phyloP scores from a whole-genome alignment of 768 basidiomycete species.

The Gloeopeniophorella convolvens region DNA sequence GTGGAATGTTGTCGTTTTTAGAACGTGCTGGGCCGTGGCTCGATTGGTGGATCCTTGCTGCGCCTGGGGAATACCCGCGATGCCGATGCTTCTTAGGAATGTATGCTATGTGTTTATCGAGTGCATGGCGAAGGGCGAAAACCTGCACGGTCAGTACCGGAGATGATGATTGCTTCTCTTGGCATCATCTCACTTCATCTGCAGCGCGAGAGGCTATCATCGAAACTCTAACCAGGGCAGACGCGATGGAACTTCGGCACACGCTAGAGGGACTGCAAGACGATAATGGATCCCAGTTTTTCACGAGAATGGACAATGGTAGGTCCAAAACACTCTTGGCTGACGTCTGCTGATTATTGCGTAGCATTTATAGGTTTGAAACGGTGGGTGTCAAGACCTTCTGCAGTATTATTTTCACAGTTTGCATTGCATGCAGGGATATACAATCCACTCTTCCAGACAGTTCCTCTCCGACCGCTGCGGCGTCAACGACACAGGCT shows the following conservation, averaged over 20 bases:
- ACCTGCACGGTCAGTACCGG: constrained; percentile 1
- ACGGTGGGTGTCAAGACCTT: too few species aligned
- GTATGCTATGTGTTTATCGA: constrained; percentile 9
- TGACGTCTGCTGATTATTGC: neutral
- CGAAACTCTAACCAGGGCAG: constrained; percentile 2
- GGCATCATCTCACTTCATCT: neutral
- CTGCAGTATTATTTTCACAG: too few species aligned
- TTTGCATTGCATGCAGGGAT: too few species aligned
- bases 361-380: constrained; percentile 1
- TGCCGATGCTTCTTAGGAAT: neutral
- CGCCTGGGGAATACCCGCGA: constrained; percentile 5
- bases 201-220: constrained; percentile 7
- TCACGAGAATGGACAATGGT: constrained; percentile 2
- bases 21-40: constrained; percentile 15
- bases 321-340: neutral
- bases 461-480: too few species aligned
- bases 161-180: too few species aligned
- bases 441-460: too few species aligned
- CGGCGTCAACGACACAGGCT: neutral
- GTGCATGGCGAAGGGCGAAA: neutral
- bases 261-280: constrained; percentile 1
- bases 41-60: constrained; percentile 15
- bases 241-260: neutral
- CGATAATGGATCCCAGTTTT: constrained; percentile 7
- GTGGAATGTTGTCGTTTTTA: constrained; percentile 1